Conservation (phyloP, 345 rosid genomes). For the Passiflora organensis region DNA sequence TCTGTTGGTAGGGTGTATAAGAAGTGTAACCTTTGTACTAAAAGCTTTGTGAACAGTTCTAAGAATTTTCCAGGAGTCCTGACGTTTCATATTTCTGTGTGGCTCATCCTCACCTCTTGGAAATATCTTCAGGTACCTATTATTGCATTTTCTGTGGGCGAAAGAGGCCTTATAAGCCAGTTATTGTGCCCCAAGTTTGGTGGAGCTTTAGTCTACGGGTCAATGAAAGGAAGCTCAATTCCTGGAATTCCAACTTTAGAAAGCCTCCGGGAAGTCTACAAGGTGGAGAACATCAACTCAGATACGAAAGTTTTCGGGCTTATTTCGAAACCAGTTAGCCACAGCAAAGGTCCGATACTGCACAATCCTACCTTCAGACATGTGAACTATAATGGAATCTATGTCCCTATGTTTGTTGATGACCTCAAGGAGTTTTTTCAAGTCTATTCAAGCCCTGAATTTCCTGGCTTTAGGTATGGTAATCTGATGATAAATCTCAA, state of each 20-base stretch:
- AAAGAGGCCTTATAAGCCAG: conserved; percentile 60
- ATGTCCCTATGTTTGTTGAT: conserved; percentile 60
- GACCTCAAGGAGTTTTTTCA: conserved; percentile 49
- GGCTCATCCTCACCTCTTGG: neutral
- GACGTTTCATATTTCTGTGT: neutral
- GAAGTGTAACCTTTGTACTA: too few relatives aligned
- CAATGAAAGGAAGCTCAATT: conserved; percentile 33
- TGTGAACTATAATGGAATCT: conserved; percentile 40
- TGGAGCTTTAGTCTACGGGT: conserved; percentile 45
- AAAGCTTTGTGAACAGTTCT: too few relatives aligned
- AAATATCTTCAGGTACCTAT: conserved; percentile 37
- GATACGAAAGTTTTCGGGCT: conserved; percentile 52
- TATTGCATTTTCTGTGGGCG: conserved; percentile 48
- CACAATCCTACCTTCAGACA: conserved; percentile 56
- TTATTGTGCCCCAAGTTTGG: conserved; percentile 48
- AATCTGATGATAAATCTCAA: neutral
- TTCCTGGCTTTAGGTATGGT: conserved; percentile 50
- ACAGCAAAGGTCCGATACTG: conserved; percentile 64
- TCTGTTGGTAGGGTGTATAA: too few relatives aligned
- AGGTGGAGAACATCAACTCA: conserved; percentile 25
- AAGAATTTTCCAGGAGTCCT: too few relatives aligned
- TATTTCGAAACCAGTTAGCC: conserved; percentile 54
- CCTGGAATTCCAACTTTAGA: conserved; percentile 45
- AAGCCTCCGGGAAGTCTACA: conserved; percentile 37
- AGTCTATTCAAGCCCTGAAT: conserved; percentile 39